These are phyloP conservation scores for Astrocystis sublimbata DNA, from an alignment of 495 filamentous ascomycete species.

Conservation along the genomic window DNA sequence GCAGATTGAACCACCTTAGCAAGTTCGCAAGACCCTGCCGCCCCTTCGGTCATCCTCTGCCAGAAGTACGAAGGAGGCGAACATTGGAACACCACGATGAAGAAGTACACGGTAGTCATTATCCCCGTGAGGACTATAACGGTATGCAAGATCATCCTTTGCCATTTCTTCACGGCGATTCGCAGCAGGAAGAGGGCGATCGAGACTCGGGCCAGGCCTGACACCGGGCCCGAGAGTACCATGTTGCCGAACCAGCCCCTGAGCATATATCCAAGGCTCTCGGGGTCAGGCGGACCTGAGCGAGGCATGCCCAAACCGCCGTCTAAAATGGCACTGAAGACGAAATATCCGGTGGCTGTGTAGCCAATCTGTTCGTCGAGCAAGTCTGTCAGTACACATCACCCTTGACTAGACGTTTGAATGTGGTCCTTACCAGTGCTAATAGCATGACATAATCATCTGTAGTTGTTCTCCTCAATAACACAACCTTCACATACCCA, in stretches of 20 bases:
- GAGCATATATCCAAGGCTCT: conserved; percentile 21
- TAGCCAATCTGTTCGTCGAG: conserved; percentile 13
- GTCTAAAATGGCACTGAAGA: conserved; percentile 7
- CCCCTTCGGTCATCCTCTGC: conserved; percentile 25
- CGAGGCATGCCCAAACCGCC: conserved; percentile 8
- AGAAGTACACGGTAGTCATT: conserved; percentile 38
- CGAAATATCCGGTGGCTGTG: conserved; percentile 19
- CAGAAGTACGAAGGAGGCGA: conserved; percentile 41
- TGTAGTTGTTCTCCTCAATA: conserved; percentile 21
- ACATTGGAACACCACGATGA: conserved; percentile 45
- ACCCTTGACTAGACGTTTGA: neutral
- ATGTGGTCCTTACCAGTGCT: conserved; percentile 26
- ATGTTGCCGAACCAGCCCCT: conserved; percentile 36
- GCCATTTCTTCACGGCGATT: conserved; percentile 30
- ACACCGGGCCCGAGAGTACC: conserved; percentile 37
- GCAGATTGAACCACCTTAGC: conserved; percentile 26
- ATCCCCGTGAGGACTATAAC: conserved; percentile 24
- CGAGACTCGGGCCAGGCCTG: conserved; percentile 39
- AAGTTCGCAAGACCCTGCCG: conserved; percentile 36
- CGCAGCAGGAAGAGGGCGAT: conserved; percentile 45
- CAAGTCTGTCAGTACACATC: neutral
- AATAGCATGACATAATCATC: conserved; percentile 35
- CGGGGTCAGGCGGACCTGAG: neutral
- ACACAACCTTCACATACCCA: conserved; percentile 23
- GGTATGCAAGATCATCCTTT: conserved; percentile 39